Conservation (phyloP, 164 flowering plant genomes). For the Kalanchoe fedtschenkoi region DNA sequence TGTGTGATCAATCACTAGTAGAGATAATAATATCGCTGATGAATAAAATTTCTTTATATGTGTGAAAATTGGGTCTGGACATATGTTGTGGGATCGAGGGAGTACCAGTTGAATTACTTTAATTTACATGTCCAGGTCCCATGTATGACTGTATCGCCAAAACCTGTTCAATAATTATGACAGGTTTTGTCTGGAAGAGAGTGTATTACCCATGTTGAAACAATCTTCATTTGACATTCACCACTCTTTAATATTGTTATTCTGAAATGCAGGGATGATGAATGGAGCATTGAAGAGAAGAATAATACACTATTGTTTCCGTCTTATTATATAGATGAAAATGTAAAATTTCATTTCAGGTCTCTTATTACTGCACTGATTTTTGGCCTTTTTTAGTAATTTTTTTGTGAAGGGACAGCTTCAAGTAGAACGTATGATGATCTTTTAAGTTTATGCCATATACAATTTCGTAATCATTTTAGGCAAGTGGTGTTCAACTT, state of each 20-base stretch:
- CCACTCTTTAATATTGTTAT: not conserved
- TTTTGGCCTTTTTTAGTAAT: not conserved
- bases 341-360: conserved; percentile 42
- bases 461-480: not conserved
- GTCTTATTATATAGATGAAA: conserved; percentile 96
- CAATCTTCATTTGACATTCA: not conserved
- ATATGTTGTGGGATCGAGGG: no score
- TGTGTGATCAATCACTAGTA: no score
- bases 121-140: not conserved
- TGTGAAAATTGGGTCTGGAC: no score
- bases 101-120: no score
- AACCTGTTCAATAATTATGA: no score
- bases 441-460: not conserved
- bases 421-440: not conserved
- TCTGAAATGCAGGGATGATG: conserved; percentile 68
- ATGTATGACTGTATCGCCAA: no score
- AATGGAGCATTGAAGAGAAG: conserved; percentile 79
- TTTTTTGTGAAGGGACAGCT: not conserved
- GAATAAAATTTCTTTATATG: no score
- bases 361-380: conserved; percentile 1
- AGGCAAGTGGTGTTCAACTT: not conserved
- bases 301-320: conserved; percentile 82
- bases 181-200: not conserved
- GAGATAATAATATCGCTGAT: no score
- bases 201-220: not conserved